These are phyloP conservation scores for Lodderomyces theae DNA, from an alignment of 1,139 yeast genomes.

Conservation along the genomic window DNA sequence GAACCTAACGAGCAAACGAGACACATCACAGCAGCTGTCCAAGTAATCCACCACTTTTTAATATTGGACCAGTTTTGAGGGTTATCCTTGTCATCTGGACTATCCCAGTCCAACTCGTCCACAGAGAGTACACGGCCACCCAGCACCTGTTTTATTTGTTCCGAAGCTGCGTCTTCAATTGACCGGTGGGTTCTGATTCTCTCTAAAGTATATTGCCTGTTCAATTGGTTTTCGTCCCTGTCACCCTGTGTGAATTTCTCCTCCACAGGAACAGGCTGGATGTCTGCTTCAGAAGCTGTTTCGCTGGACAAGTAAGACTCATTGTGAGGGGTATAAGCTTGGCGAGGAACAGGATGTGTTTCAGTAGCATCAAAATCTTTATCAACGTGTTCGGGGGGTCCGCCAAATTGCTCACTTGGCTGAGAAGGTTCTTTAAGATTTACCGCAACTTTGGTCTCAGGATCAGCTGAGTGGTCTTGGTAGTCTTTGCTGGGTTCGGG, in stretches of 20 bases:
- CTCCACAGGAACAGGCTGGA: neutral
- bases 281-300: neutral
- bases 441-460: neutral
- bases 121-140: neutral
- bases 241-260: neutral
- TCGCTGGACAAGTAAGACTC: neutral
- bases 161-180: conserved; percentile 17
- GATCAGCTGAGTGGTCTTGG: neutral
- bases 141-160: conserved; percentile 9
- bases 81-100: conserved; percentile 54
- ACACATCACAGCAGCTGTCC: conserved; percentile 62
- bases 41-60: conserved; percentile 64
- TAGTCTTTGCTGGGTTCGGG: conserved; percentile 1
- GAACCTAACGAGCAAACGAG: conserved; percentile 71
- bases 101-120: conserved; percentile 56
- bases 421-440: neutral
- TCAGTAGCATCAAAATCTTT: neutral
- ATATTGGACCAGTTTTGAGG: conserved; percentile 65
- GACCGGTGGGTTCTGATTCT: conserved; percentile 20
- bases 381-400: neutral
- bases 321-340: neutral
- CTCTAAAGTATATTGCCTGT: conserved; percentile 22
- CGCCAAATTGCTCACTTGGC: neutral
- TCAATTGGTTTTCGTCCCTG: conserved; percentile 17
- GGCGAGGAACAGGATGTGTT: neutral